Evolutionary conservation across 2,329 filamentous ascomycete genomes (phyloP), one percentile per base, ranked within the genome.

Genomic region (Bretziella fagacearum): DNA sequence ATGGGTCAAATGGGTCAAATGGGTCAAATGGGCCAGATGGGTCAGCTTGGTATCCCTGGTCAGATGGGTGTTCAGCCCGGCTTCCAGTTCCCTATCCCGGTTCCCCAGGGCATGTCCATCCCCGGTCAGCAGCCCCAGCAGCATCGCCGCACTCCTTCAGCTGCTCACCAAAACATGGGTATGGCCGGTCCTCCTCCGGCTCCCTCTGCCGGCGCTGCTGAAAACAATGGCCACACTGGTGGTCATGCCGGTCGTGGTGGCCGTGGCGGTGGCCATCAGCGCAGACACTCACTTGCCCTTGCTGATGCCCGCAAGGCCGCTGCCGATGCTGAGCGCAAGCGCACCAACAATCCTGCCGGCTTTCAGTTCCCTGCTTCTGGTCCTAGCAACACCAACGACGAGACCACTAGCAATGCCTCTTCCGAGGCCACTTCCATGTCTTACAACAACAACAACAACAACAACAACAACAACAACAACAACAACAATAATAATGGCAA

Each of bases 301-400:
- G 84, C 87, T 30, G 91, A 98, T 63, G 91, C 91, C 43, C 96
- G 94, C 67, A 96, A 95, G 68, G 91, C 91, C 41, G 91, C 91
- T 49, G 91, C 98, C 62, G 66, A 94, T 53, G 91, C 91, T 42
- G 91, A 98, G 65, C 89, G 94, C 69, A 95, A 95, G 67, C 93
- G 89, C 47, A 86, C 87, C 52, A 43, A 43, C 40, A 43, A 43
- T 18, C 40, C 40, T n/a, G 86, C 84, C 53, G 86, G 79, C 49
- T 98, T 96, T 65, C 87, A 94, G 60, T 98, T 98, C 61, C 89
- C 91, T 13, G 77, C 80, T 46, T 83, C 86, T 43, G 69, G 73
- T 46, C 71, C 75, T 53, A 77, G 78, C 54, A 74, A 77, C 52
- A 64, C 73, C 23, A 71, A 67, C 39, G 68, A 72, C 6, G 69